Evolutionary conservation across 345 rosid genomes (phyloP), one percentile per base, ranked within the genome.

Genomic region (Angophora floribunda): DNA sequence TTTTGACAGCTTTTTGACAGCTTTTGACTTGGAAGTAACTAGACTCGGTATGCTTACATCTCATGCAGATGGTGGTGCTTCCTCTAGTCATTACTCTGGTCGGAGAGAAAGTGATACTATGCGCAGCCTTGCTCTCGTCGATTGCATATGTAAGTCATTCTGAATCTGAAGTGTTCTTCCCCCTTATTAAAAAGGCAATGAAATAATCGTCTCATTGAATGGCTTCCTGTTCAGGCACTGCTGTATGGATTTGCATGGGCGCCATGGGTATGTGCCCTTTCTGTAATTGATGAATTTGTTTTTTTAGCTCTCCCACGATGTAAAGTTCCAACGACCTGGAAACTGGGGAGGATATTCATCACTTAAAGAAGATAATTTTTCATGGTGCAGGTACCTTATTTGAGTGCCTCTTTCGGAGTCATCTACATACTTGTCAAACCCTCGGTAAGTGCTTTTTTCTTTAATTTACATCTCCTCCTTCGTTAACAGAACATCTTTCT

Each of bases 211-310:
- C 85, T 59, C 49, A 9, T 49, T 70, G 89, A 7, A 7, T 21
- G 80, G 63, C 45, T 89, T 84, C 45, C 53, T 32, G 78, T 44
- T 89, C 91, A 94, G 95, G 95, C 93, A 67, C 61, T 92, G 87
- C 88, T 94, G 50, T 92, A 94, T 87, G 94, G 95, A 67, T 87
- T 93, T 51, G 94, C 94, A 11, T 93, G 95, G 95, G 92, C 94
- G 45, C 80, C 94, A 51, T 93, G 94, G 95, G 95, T 94, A 91
- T 55, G 80, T 4, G 12, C 4, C 51, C 32, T 28, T 10, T 28
- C 4, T 86, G 22, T 21, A 47, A 59, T 59, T 59, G 16, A 85
- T 51, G 49, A 36, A 36, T 19, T 85, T n/a, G 32, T 52, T 80
- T 51, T 53, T 55, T 45, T 14, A 63, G 87, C 89, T 89, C 90